A percentile compares a stretch with the other conserved stretches of the same genome.
These are phyloP conservation scores for Eucalyptus rudis DNA, from an alignment of 345 rosid genomes.

Conservation along the genomic window DNA sequence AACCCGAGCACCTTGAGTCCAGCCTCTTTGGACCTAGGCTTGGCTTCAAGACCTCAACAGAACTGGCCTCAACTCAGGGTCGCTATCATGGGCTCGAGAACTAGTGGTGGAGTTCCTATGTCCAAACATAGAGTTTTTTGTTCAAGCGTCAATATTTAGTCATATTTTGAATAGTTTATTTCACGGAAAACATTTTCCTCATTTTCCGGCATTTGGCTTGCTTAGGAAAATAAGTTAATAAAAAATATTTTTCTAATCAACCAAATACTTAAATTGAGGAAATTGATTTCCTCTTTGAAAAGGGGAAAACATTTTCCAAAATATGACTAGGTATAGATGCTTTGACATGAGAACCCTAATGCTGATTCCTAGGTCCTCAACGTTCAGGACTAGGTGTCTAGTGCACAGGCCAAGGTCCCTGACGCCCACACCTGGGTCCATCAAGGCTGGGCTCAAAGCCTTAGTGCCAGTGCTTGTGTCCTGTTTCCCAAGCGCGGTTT, in stretches of 20 bases:
- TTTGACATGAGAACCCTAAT: neutral
- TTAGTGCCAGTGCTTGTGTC: neutral
- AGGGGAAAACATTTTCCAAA: too few relatives aligned
- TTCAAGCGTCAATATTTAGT: too few relatives aligned
- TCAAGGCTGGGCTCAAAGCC: neutral
- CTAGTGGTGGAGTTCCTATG: fast-evolving
- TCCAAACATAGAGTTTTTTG: neutral
- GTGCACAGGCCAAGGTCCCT: fast-evolving
- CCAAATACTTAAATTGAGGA: neutral
- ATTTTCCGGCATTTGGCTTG: neutral
- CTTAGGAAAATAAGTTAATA: too few relatives aligned
- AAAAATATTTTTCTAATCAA: neutral
- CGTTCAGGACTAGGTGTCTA: neutral
- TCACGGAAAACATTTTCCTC: neutral
- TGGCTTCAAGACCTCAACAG: neutral
- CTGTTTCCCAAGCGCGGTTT: neutral
- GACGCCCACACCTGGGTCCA: neutral
- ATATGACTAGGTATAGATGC: too few relatives aligned
- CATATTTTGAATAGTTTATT: neutral
- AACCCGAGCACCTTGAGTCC: neutral
- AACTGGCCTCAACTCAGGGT: neutral
- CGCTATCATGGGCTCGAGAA: fast-evolving
- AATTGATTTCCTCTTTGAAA: neutral
- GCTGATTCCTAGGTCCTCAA: neutral
- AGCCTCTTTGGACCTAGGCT: neutral